phyloP scores from a whole-genome alignment of 257 asterid genomes.

The Euphrasia confusa region DNA sequence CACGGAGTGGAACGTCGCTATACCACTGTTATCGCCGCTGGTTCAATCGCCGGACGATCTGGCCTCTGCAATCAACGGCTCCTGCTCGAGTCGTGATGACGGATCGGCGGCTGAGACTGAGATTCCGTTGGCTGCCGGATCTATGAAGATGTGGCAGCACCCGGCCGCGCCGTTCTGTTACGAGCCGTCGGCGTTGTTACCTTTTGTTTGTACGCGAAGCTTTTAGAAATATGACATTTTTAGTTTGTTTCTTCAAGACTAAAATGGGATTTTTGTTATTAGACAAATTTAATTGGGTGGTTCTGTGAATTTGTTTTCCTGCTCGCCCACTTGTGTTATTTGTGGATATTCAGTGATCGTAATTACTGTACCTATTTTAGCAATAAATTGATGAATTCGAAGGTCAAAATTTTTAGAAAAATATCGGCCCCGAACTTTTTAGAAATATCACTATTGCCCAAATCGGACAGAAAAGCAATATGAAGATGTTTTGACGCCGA shows the following conservation, averaged over 20 bases:
- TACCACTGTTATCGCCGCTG: slow-evolving; percentile 70
- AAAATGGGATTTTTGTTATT: slow-evolving; percentile 19
- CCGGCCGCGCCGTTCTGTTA: slow-evolving; percentile 71
- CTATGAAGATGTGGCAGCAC: slow-evolving; percentile 57
- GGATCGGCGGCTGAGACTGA: slow-evolving; percentile 27
- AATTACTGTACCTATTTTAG: too few species aligned
- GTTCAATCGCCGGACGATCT: slow-evolving; percentile 47
- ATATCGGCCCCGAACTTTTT: too few species aligned
- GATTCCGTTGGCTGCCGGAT: slow-evolving; percentile 26
- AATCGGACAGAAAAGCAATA: too few species aligned
- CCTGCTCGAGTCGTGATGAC: slow-evolving; percentile 23
- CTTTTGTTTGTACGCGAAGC: slow-evolving; percentile 51
- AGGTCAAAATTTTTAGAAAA: too few species aligned
- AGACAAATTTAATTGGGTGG: not conserved
- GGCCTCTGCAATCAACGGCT: slow-evolving; percentile 28
- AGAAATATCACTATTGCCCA: too few species aligned
- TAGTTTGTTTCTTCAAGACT: not conserved
- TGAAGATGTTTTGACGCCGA: too few species aligned
- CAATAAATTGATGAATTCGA: too few species aligned
- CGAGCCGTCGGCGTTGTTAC: slow-evolving; percentile 44
- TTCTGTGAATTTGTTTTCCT: too few species aligned
- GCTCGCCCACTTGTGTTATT: too few species aligned
- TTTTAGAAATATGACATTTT: slow-evolving; percentile 29
- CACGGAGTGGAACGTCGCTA: slow-evolving; percentile 67
- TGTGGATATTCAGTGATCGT: too few species aligned